Evolutionary conservation across 2,329 filamentous ascomycete species (phyloP), one percentile per base, ranked within the genome.

Genomic region (Amauroascus niger): DNA sequence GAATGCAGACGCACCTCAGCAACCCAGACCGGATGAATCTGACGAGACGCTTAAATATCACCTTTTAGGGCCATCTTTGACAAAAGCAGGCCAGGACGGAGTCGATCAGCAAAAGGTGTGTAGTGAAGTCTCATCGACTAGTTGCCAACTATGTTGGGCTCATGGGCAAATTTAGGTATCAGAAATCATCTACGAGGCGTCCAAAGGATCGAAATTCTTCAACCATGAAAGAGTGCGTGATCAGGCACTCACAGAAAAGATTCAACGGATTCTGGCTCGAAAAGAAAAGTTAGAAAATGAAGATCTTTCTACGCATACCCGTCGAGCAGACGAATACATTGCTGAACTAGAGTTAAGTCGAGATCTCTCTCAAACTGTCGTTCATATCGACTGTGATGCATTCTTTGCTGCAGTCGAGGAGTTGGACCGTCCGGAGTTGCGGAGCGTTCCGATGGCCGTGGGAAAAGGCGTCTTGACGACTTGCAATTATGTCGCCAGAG

Each of bases 381-480:
- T 97, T 0, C 93, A 98, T 66, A 80, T 97, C 46, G 93, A 98
- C 68, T 97, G 93, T 69, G 93, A 98, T 73, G 93, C 93, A 14
- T 98, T 98, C 69, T 98, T 93, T 64, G 93, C 93, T 0, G 88
- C 93, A 0, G 93, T 97, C 0, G 93, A 97, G 67, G 87, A 84
- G 60, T 77, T 90, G 2, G 84, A 88, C 62, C 79, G 85, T 0
- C 93, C 91, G 0, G 90, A 95, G 65, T 77, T 98, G 44, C 87
- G 86, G 56, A 76, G 89, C 37, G 74, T 95, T 0, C 93, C 93
- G 0, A 96, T 98, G 71, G 89, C 91, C 0, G 93, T 98, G 0
- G 93, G 93, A 0, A 79, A 79, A 61, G 82, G 82, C 6, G 82
- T 86, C 1, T 67, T 86, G 41, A 84, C 81, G 3, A 86, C 82